Percentiles rank a stretch among this genome's conserved stretches.
Evolutionary conservation across 495 filamentous ascomycete genomes (phyloP).

Genomic region (Parathielavia hyrcaniae): DNA sequence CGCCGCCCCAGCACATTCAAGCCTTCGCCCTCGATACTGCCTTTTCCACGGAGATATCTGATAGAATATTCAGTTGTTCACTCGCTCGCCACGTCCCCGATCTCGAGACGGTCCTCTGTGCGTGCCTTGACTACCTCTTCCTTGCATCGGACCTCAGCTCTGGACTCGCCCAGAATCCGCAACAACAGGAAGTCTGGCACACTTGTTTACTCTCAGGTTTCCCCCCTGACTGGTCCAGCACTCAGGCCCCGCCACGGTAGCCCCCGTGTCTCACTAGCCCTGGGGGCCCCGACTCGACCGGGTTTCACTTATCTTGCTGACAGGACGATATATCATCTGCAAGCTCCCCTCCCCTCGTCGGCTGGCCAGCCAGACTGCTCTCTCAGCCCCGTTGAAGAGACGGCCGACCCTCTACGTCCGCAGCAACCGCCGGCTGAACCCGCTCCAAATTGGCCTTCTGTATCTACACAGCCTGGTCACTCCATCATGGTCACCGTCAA

Average conservation of each 20-base stretch:
- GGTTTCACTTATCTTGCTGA: not conserved
- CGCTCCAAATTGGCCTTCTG: not conserved
- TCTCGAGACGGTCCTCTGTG: not conserved
- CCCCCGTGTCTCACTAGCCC: slow-evolving; percentile 6
- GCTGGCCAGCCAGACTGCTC: not conserved
- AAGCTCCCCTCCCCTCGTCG: not conserved
- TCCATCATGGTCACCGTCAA: slow-evolving; percentile 19
- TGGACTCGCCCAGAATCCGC: not conserved
- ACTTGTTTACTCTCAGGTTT: not conserved
- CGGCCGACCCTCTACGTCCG: not conserved
- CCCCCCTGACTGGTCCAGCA: not conserved
- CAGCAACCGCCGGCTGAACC: not conserved
- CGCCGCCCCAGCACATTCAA: not conserved
- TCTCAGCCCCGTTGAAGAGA: not conserved
- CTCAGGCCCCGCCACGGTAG: slow-evolving; percentile 2
- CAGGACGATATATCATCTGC: slow-evolving; percentile 14
- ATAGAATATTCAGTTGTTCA: not conserved
- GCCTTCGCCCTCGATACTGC: not conserved
- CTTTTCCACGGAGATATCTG: not conserved
- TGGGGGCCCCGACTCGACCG: not conserved
- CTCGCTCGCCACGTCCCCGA: not conserved
- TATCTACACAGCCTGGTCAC: not conserved
- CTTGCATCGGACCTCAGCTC: not conserved
- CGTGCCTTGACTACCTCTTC: not conserved
- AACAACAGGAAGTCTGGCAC: not conserved